Evolutionary conservation across 2,329 filamentous ascomycete species (phyloP).

Genomic region (Apiospora arundinis): DNA sequence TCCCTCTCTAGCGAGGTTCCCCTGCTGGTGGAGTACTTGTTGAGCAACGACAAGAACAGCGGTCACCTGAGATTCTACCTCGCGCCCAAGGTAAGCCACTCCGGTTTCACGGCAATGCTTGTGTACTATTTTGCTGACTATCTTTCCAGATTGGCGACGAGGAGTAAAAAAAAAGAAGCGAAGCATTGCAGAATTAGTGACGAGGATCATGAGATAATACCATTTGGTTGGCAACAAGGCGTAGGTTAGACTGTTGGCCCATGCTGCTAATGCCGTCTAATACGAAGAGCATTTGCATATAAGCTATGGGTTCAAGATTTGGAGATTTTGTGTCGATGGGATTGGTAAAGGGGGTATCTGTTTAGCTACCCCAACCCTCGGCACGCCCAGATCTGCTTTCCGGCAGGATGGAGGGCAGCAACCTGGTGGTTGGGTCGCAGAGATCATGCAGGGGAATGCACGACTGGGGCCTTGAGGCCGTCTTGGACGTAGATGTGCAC

Average conservation of each 20-base stretch:
- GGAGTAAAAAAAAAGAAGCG: conserved; percentile 52
- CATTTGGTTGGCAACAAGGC: conserved; percentile 18
- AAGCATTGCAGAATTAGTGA: conserved; percentile 21
- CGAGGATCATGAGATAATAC: conserved; percentile 26
- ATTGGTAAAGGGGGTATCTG: neutral
- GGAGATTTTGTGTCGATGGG: conserved; percentile 4
- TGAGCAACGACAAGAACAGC: conserved; percentile 43
- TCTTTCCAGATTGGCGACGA: conserved; percentile 70
- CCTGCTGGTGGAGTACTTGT: conserved; percentile 88
- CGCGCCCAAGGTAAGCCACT: conserved; percentile 82
- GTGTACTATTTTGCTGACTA: neutral
- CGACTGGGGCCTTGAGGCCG: conserved; percentile 8
- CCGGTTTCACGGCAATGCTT: neutral
- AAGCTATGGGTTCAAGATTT: neutral
- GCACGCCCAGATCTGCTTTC: conserved; percentile 6
- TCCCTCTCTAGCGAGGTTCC: conserved; percentile 96
- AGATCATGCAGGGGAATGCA: conserved; percentile 9
- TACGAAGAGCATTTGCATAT: neutral
- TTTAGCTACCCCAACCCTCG: neutral
- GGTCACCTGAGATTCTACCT: conserved; percentile 97
- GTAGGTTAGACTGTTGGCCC: conserved; percentile 7
- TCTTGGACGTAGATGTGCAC: conserved; percentile 1
- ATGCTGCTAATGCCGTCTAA: conserved; percentile 10
- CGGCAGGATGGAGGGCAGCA: conserved; percentile 4
- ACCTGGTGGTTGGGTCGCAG: conserved; percentile 13